Evolutionary conservation across 2,329 filamentous ascomycete species (phyloP).

Genomic region (Fonsecaea pedrosoi): DNA sequence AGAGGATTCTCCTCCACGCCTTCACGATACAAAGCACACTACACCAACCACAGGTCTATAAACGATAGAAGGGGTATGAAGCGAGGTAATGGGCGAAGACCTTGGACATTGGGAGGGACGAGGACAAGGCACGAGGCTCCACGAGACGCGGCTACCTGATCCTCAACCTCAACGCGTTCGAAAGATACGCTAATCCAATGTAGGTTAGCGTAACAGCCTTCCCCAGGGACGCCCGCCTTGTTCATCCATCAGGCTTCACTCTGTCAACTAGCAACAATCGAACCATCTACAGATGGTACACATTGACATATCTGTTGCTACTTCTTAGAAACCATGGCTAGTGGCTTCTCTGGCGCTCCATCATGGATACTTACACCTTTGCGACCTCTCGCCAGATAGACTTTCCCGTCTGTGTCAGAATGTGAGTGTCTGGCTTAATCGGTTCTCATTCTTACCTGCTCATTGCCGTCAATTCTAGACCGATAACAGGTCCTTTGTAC

Average conservation of each 20-base stretch:
- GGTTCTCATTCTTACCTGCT: not conserved
- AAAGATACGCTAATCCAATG: not conserved
- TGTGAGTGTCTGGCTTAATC: constrained; percentile 55
- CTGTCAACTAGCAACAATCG: not conserved
- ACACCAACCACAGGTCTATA: not conserved
- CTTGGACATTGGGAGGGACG: not conserved
- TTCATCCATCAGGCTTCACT: not conserved
- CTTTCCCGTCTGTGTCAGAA: constrained; percentile 69
- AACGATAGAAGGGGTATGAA: not conserved
- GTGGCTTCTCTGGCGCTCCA: not conserved
- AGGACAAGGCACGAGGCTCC: not conserved
- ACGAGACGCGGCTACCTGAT: not conserved
- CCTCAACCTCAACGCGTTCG: constrained; percentile 6
- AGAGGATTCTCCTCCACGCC: not conserved
- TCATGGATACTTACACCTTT: constrained; percentile 96
- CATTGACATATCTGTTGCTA: not conserved
- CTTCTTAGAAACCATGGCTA: not conserved
- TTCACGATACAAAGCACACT: not conserved
- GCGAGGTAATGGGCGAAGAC: not conserved
- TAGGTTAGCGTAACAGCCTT: constrained; percentile 10
- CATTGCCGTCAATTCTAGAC: not conserved
- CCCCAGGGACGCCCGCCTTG: not conserved
- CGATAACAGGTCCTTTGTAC: constrained; percentile 1
- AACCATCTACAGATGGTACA: not conserved
- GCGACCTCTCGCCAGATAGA: constrained; percentile 85